Conservation (phyloP, 305 asterid species). For the Rubia occidens region DNA sequence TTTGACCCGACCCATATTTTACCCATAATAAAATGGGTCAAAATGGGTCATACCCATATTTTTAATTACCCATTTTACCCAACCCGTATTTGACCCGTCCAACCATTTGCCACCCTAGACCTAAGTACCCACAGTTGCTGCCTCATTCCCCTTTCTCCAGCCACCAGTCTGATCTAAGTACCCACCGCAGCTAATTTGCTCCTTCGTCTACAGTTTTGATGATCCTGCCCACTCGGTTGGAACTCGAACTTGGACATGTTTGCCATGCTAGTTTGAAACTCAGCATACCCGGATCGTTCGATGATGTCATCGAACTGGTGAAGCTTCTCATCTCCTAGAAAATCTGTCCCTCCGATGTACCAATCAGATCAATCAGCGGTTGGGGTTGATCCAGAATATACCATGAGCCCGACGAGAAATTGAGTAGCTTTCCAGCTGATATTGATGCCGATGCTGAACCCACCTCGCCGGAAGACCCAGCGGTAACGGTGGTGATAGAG, state of each 20-base stretch:
- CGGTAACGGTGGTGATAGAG: constrained; percentile 1
- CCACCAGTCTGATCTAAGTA: neutral
- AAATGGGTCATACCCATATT: too few species aligned
- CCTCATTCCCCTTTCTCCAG: constrained; percentile 17
- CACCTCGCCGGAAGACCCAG: constrained; percentile 24
- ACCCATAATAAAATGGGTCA: too few species aligned
- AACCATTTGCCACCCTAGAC: too few species aligned
- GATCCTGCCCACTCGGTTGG: constrained; percentile 15
- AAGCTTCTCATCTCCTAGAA: constrained; percentile 40
- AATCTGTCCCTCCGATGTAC: constrained; percentile 30
- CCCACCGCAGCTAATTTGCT: too few species aligned
- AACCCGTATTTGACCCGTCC: too few species aligned
- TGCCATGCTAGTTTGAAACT: constrained; percentile 17
- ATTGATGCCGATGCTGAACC: constrained; percentile 18
- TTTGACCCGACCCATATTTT: too few species aligned
- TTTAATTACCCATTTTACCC: too few species aligned
- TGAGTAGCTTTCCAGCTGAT: constrained; percentile 22
- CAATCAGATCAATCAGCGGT: constrained; percentile 20
- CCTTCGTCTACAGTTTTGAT: too few species aligned
- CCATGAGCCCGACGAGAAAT: constrained; percentile 15
- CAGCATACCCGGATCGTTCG: constrained; percentile 25
- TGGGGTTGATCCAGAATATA: constrained; percentile 14
- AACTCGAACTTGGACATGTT: constrained; percentile 23
- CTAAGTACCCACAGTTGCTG: constrained; percentile 18
- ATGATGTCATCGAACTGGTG: constrained; percentile 35